Percentiles rank a stretch among this genome's conserved stretches.
These are phyloP conservation scores for Magnaporthiopsis rhizophila DNA, from an alignment of 2,329 filamentous ascomycete genomes.

Conservation along the genomic window DNA sequence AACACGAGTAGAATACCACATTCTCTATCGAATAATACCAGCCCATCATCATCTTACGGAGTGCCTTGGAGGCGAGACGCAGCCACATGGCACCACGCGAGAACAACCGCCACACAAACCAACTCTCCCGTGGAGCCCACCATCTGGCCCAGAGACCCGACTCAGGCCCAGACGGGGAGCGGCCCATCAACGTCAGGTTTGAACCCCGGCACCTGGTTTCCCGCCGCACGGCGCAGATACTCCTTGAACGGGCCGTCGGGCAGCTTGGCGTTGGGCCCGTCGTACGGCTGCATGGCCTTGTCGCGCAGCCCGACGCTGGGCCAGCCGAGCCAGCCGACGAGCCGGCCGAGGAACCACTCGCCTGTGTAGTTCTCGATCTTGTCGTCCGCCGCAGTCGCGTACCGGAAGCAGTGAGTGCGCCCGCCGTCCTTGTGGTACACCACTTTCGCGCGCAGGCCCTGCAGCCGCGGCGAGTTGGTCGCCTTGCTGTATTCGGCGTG, in stretches of 20 bases:
- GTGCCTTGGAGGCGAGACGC: too few species aligned
- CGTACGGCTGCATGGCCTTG: constrained; percentile 27
- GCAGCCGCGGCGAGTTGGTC: constrained; percentile 10
- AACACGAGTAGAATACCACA: too few species aligned
- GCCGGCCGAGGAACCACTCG: neutral
- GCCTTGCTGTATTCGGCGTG: constrained; percentile 24
- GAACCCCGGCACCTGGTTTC: too few species aligned
- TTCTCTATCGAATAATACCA: too few species aligned
- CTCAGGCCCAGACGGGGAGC: too few species aligned
- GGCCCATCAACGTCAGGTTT: too few species aligned
- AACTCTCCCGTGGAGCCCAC: too few species aligned
- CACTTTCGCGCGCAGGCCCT: constrained; percentile 18
- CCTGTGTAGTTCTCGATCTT: constrained; percentile 2
- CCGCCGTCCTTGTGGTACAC: constrained; percentile 26
- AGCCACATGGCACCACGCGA: too few species aligned
- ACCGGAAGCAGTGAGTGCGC: constrained; percentile 16
- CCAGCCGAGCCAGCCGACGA: constrained; percentile 33
- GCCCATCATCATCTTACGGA: too few species aligned
- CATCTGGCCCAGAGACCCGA: too few species aligned
- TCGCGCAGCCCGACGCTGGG: constrained; percentile 22
- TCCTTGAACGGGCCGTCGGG: constrained; percentile 15
- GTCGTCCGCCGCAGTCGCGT: neutral
- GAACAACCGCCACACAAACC: too few species aligned
- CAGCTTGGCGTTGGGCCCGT: constrained; percentile 23
- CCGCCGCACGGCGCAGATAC: neutral